These are phyloP conservation scores for Taphrina pruni DNA, from an alignment of 1,139 yeast species.

Conservation along the genomic window DNA sequence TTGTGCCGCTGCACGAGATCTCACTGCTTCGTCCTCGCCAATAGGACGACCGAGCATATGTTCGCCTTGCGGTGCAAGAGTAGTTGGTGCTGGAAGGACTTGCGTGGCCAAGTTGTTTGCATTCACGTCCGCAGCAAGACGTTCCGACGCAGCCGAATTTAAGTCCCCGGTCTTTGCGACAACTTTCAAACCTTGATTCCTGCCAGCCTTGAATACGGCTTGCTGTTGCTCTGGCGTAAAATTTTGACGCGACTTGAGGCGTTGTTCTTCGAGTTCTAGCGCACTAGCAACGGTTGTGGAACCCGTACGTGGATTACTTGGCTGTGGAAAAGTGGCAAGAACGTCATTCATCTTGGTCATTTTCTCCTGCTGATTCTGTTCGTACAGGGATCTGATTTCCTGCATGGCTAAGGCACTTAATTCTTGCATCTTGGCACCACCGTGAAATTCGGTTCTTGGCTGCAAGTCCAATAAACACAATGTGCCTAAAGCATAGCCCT, in stretches of 20 bases:
- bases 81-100: neutral
- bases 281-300: constrained; percentile 33
- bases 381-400: constrained; percentile 38
- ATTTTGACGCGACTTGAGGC: constrained; percentile 27
- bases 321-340: constrained; percentile 28
- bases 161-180: constrained; percentile 35
- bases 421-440: constrained; percentile 41
- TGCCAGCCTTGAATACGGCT: constrained; percentile 39
- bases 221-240: constrained; percentile 41
- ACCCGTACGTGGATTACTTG: neutral
- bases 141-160: constrained; percentile 10
- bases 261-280: constrained; percentile 32
- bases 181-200: constrained; percentile 39
- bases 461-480: constrained; percentile 43
- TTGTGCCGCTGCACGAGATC: neutral
- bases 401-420: constrained; percentile 43
- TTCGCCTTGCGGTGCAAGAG: constrained; percentile 12
- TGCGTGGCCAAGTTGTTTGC: constrained; percentile 7
- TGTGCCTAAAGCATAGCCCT: constrained; percentile 45
- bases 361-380: constrained; percentile 36
- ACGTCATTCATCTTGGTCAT: constrained; percentile 31
- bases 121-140: neutral
- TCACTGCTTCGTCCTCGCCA: constrained; percentile 10
- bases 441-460: constrained; percentile 43
- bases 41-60: constrained; percentile 22